Conservation (phyloP, 805 yeast genomes). For the Ogataea pini region DNA sequence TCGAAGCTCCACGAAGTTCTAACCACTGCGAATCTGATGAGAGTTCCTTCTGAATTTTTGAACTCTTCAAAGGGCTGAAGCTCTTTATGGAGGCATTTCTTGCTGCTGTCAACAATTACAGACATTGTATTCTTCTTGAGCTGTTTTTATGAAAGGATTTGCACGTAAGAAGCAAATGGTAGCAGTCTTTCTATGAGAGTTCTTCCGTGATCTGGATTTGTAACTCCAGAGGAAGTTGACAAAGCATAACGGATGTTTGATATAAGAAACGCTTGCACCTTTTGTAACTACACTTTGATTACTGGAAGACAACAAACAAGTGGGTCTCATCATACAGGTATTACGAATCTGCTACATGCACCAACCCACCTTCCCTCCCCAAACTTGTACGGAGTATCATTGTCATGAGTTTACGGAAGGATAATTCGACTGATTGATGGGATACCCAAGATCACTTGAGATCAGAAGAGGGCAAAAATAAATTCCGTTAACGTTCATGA, state of each 20-base stretch:
- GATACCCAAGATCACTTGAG: no score
- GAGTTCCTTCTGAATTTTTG: constrained; percentile 13
- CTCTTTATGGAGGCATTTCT: constrained; percentile 26
- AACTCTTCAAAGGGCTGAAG: constrained; percentile 17
- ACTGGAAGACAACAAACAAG: no score
- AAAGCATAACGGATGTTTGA: constrained; percentile 21
- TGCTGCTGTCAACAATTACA: constrained; percentile 26
- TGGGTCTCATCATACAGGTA: no score
- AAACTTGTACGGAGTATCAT: not conserved
- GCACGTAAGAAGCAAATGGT: constrained; percentile 23
- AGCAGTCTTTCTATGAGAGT: constrained; percentile 29
- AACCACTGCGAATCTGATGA: constrained; percentile 22
- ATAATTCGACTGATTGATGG: no score
- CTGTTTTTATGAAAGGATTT: constrained; percentile 15
- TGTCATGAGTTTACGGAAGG: no score
- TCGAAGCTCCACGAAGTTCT: constrained; percentile 27
- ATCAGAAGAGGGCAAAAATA: no score
- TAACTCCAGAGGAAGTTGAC: constrained; percentile 29
- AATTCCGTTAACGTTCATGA: no score
- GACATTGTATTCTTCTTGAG: constrained; percentile 25
- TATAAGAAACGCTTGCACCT: no score
- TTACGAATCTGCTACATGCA: no score
- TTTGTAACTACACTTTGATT: no score
- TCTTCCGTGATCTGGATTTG: constrained; percentile 18
- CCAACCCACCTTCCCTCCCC: not conserved